Evolutionary conservation across 2,329 filamentous ascomycete species (phyloP).

Genomic region (Phoma sp.): DNA sequence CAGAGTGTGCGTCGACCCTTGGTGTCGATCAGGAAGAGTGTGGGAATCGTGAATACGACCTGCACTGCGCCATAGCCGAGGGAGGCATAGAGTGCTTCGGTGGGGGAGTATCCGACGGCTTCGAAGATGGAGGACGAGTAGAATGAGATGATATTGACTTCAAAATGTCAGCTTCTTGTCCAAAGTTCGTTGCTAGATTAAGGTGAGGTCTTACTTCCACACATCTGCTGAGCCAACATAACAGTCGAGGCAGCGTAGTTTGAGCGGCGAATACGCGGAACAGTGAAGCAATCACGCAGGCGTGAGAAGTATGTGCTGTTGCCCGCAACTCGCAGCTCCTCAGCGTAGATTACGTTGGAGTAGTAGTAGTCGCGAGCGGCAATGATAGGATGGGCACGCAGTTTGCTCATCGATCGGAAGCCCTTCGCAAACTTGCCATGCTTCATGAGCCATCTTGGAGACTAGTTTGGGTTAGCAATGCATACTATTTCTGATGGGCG

Average conservation of each 20-base stretch:
- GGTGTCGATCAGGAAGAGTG: conserved; percentile 48
- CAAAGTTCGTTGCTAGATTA: no score
- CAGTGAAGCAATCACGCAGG: conserved; percentile 56
- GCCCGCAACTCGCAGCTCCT: conserved; percentile 43
- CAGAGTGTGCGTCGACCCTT: conserved; percentile 44
- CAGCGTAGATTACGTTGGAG: conserved; percentile 43
- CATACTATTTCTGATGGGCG: no score
- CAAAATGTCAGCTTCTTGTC: not conserved
- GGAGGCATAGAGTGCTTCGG: conserved; percentile 44
- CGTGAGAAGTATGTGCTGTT: conserved; percentile 49
- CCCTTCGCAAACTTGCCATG: conserved; percentile 47
- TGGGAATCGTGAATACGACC: conserved; percentile 46
- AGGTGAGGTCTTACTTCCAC: conserved; percentile 31
- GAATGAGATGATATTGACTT: conserved; percentile 75
- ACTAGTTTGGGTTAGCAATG: conserved; percentile 16
- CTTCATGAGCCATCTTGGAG: conserved; percentile 50
- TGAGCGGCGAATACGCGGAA: conserved; percentile 46
- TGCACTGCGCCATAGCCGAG: conserved; percentile 47
- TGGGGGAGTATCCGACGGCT: conserved; percentile 33
- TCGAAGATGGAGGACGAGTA: conserved; percentile 81
- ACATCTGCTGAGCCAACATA: conserved; percentile 50
- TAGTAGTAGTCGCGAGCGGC: conserved; percentile 48
- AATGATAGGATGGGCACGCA: conserved; percentile 48
- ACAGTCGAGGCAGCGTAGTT: conserved; percentile 49
- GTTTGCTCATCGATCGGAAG: conserved; percentile 55